Conservation (phyloP, 495 filamentous ascomycete genomes). For the Podospora fimiseda region DNA sequence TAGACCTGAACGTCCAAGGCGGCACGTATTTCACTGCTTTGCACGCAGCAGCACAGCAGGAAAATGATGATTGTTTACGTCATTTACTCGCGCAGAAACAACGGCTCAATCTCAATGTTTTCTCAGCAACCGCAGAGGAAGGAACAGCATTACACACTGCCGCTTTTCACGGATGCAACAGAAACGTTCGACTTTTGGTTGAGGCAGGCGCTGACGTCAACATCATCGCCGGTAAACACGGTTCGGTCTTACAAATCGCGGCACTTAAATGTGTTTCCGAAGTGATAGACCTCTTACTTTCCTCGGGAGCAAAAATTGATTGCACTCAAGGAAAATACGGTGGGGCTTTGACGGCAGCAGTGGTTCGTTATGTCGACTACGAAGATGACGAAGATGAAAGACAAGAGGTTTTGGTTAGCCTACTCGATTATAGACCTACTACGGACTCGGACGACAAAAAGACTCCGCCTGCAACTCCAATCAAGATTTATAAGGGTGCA, state of each 20-base stretch:
- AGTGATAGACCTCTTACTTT: constrained; percentile 5
- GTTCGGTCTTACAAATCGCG: constrained; percentile 6
- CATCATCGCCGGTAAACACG: constrained; percentile 9
- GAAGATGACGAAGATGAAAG: constrained; percentile 8
- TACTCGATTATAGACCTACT: not conserved
- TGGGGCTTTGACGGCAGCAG: not conserved
- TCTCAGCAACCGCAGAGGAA: not conserved
- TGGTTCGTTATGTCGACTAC: not conserved
- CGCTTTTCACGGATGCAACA: constrained; percentile 5
- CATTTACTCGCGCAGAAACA: constrained; percentile 2
- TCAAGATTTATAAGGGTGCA: constrained; percentile 4
- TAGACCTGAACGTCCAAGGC: not conserved
- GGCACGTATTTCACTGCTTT: constrained; percentile 7
- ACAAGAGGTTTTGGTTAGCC: not conserved
- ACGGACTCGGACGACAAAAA: not conserved
- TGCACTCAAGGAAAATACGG: not conserved
- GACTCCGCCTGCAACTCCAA: not conserved
- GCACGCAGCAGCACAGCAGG: constrained; percentile 10
- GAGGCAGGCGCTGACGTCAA: constrained; percentile 10
- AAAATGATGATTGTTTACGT: constrained; percentile 6
- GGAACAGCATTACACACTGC: constrained; percentile 9
- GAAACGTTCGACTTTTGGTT: constrained; percentile 9
- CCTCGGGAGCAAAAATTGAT: not conserved
- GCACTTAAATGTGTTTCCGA: constrained; percentile 7
- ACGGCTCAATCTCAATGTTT: constrained; percentile 1